Evolutionary conservation across 805 yeast genomes (phyloP).

Genomic region (Scheffersomyces spartinae): DNA sequence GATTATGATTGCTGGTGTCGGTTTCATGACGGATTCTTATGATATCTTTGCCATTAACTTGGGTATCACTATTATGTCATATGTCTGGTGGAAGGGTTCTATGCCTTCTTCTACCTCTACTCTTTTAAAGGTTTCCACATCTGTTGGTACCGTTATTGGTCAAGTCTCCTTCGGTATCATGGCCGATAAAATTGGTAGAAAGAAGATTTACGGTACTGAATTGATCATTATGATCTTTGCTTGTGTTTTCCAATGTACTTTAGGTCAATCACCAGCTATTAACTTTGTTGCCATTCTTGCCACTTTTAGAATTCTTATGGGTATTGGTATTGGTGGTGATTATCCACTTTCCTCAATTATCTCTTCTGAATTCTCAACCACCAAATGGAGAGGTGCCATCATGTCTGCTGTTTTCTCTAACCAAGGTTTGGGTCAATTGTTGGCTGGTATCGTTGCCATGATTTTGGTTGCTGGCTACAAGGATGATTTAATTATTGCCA

Average conservation of each 20-base stretch:
- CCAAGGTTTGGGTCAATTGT: constrained; percentile 93
- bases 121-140: constrained; percentile 75
- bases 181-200: constrained; percentile 79
- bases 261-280: constrained; percentile 64
- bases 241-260: constrained; percentile 63
- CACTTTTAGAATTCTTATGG: constrained; percentile 77
- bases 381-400: constrained; percentile 96
- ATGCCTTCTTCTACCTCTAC: constrained; percentile 68
- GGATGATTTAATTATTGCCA: constrained; percentile 41
- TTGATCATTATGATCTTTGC: constrained; percentile 76
- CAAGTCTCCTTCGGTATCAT: constrained; percentile 75
- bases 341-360: constrained; percentile 90
- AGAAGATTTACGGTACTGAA: constrained; percentile 78
- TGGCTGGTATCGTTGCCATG: constrained; percentile 78
- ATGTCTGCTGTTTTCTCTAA: constrained; percentile 95
- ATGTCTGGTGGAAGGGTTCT: constrained; percentile 59
- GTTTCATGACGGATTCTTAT: constrained; percentile 87
- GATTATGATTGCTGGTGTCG: constrained; percentile 80
- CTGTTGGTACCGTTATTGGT: constrained; percentile 90
- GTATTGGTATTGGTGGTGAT: constrained; percentile 97
- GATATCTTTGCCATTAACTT: constrained; percentile 86
- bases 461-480: constrained; percentile 71
- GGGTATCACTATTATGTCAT: constrained; percentile 67
- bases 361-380: constrained; percentile 84
- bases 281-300: constrained; percentile 63